Evolutionary conservation across 73 alveolate genomes (phyloP).

Genomic region (Stentor coeruleus): DNA sequence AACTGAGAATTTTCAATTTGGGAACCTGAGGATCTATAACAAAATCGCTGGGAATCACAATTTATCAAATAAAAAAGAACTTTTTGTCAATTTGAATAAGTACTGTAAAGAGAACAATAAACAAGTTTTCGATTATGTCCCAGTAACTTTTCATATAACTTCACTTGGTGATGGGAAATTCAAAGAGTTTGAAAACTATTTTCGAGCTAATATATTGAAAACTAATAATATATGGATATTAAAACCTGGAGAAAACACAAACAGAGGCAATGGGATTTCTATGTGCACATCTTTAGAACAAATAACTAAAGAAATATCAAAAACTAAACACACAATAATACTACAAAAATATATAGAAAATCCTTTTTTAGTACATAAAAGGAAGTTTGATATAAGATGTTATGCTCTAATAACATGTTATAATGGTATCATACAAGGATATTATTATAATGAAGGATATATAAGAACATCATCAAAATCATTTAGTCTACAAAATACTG

Average conservation of each 20-base stretch:
- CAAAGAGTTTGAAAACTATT: constrained; percentile 21
- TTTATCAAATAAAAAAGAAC: constrained; percentile 56
- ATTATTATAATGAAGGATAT: constrained; percentile 60
- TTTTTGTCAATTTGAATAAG: constrained; percentile 65
- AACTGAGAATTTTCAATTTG: constrained; percentile 26
- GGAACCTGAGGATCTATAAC: constrained; percentile 34
- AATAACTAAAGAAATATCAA: neutral
- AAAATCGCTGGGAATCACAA: constrained; percentile 53
- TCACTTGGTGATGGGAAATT: constrained; percentile 8
- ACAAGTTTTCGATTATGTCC: neutral
- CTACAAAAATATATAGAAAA: constrained; percentile 53
- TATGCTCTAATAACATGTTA: constrained; percentile 55
- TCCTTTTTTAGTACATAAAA: constrained; percentile 44
- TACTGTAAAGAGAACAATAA: constrained; percentile 56
- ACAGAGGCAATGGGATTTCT: neutral
- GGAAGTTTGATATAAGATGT: constrained; percentile 72
- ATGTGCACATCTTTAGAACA: neutral
- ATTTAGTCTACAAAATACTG: constrained; percentile 41
- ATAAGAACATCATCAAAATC: constrained; percentile 65
- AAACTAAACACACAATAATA: neutral
- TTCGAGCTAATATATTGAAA: constrained; percentile 25
- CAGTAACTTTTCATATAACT: constrained; percentile 16
- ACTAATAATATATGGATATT: neutral
- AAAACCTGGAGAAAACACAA: constrained; percentile 23
- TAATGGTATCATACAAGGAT: constrained; percentile 44